phyloP scores from a whole-genome alignment of 805 yeast species.

The Ogataea populi-albae region DNA sequence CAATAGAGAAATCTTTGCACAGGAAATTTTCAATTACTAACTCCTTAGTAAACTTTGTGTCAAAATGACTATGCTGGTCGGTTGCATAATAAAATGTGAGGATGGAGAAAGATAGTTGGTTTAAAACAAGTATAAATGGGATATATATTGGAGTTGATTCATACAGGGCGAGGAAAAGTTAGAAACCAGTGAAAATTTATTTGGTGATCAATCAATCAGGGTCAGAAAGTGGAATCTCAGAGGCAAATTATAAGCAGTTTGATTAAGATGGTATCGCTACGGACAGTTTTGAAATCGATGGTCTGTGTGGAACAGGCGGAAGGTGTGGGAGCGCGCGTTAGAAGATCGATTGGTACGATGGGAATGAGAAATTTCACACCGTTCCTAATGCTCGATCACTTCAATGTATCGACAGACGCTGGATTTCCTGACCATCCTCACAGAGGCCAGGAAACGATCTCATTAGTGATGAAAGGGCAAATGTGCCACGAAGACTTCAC shows the following conservation, averaged over 20 bases:
- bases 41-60: conserved; percentile 3
- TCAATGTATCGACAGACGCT: conserved; percentile 56
- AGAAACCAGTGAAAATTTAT: too few relatives aligned
- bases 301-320: conserved; percentile 70
- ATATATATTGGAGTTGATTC: too few relatives aligned
- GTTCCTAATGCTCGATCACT: conserved; percentile 79
- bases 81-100: too few relatives aligned
- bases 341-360: conserved; percentile 74
- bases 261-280: conserved; percentile 29
- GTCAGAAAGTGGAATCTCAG: too few relatives aligned
- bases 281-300: conserved; percentile 50
- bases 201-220: too few relatives aligned
- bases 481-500: conserved; percentile 85
- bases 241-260: too few relatives aligned
- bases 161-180: too few relatives aligned
- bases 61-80: too few relatives aligned
- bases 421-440: conserved; percentile 88
- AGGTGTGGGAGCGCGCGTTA: conserved; percentile 85
- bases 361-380: conserved; percentile 75
- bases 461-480: conserved; percentile 61
- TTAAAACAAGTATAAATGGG: too few relatives aligned
- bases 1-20: too few relatives aligned
- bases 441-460: conserved; percentile 79
- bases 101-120: too few relatives aligned
- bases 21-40: too few relatives aligned